A percentile compares a stretch with the other conserved stretches of the same genome.
Evolutionary conservation across 2,329 filamentous ascomycete species (phyloP).

Genomic region (Bipolaris zeicola): DNA sequence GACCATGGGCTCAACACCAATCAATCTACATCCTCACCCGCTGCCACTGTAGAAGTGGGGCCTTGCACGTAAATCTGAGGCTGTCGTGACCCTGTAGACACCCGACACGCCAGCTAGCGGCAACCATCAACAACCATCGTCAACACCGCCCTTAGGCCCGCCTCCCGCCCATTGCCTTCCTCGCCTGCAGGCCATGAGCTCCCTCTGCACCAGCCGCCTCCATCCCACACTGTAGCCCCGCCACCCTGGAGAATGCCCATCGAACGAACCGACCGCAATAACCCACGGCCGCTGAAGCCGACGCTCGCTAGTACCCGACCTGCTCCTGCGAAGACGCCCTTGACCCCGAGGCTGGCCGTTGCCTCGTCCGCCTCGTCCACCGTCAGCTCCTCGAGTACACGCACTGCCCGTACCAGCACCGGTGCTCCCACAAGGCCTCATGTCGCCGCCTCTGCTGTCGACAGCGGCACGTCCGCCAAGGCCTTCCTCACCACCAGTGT

Average conservation of each 20-base stretch:
- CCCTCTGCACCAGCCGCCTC: conserved; percentile 22
- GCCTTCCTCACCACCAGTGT: conserved; percentile 69
- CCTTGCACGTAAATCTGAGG: conserved; percentile 11
- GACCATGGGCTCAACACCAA: conserved; percentile 26
- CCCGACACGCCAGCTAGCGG: conserved; percentile 17
- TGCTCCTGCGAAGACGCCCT: conserved; percentile 55
- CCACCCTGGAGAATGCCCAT: conserved; percentile 44
- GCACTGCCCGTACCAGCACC: conserved; percentile 37
- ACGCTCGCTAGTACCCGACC: conserved; percentile 67
- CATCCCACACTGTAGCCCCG: conserved; percentile 19
- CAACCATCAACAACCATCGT: conserved; percentile 26
- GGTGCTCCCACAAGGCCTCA: conserved; percentile 35
- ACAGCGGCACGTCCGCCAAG: conserved; percentile 61
- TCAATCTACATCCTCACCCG: conserved; percentile 10
- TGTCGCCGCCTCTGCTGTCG: conserved; percentile 46
- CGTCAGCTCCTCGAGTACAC: conserved; percentile 38
- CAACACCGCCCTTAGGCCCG: conserved; percentile 30
- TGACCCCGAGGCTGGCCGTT: conserved; percentile 65
- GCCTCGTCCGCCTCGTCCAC: conserved; percentile 32
- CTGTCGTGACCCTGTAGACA: conserved; percentile 25
- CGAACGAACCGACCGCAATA: conserved; percentile 53
- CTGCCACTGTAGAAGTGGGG: conserved; percentile 21
- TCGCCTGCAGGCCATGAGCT: conserved; percentile 38
- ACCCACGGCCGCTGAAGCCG: conserved; percentile 69
- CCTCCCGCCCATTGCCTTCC: conserved; percentile 32